These are phyloP conservation scores for Leccinum boreale DNA, from an alignment of 768 basidiomycete genomes.

Conservation along the genomic window DNA sequence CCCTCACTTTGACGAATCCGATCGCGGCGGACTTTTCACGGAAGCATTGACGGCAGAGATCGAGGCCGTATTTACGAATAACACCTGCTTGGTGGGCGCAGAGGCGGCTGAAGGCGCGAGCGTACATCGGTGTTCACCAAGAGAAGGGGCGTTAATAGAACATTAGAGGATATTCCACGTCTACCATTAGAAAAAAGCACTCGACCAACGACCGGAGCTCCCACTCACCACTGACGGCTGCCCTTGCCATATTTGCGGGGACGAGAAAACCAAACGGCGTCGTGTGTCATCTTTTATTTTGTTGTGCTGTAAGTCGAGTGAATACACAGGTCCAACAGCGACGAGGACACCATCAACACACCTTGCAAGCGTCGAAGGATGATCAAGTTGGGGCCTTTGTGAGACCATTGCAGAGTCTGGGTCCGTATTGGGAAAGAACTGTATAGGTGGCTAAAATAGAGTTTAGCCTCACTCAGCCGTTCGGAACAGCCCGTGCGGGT, in stretches of 20 bases:
- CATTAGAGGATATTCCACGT: background rate
- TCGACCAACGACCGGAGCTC: background rate
- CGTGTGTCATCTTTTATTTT: conserved; percentile 98
- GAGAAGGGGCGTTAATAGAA: background rate
- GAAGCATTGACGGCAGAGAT: conserved; percentile 98
- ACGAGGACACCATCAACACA: conserved; percentile 3
- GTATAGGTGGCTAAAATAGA: conserved; percentile 27
- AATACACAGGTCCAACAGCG: background rate
- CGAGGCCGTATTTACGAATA: conserved; percentile 95
- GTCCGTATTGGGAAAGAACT: conserved; percentile 17
- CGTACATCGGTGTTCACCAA: background rate
- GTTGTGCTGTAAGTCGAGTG: background rate
- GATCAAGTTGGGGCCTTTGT: background rate
- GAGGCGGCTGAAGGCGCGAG: conserved; percentile 61
- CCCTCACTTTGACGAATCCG: conserved; percentile 89
- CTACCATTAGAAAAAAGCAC: background rate
- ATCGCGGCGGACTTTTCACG: conserved; percentile 92
- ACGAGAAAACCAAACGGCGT: conserved; percentile 96
- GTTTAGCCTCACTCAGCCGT: conserved; percentile 2
- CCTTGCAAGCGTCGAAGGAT: conserved; percentile 19
- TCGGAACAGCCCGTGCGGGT: no score
- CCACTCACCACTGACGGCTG: conserved; percentile 84
- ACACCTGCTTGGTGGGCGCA: conserved; percentile 97
- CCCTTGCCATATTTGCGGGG: conserved; percentile 96
- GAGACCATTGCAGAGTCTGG: no score